Base-by-base conservation (phyloP, 306 rosid species). In the Leucaena leucocephala region DNA sequence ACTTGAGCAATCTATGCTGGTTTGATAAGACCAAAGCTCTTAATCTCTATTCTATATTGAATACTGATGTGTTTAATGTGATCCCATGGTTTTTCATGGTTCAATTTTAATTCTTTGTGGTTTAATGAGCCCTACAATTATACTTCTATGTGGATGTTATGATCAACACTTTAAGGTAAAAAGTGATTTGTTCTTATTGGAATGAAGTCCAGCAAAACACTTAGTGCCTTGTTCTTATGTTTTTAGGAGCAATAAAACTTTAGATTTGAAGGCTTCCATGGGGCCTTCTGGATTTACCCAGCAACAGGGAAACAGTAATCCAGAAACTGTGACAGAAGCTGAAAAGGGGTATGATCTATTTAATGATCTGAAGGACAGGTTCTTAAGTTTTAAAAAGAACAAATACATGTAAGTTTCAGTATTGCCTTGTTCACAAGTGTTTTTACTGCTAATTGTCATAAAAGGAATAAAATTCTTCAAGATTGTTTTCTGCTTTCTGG, bases 311-410 rank as follows among this genome's bases (percentile, higher is more conserved):
- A 89, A 79, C 55, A 83, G 13, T 50, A 86, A 86, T 80, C 57
- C 72, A 73, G 84, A 83, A 81, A 76, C 81, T 45, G 68, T 75
- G 76, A 68, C 76, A 15, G 87, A 88, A 80, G 83, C 86, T 27
- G 89, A 87, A 68, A 77, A 85, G 40, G 84, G 79, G 6, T 43
- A 74, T 22, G 84, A 86, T 77, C 63, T 87, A 72, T 95, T 95
- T 80, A 78, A 90, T 79, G 87, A 73, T 57, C 76, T 95, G 85
- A 91, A 93, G 75, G 90, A 82, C 78, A 90, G 94, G 62, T 93
- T 95, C 83, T 80, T 93, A 7, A 83, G 83, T 84, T 95, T 95
- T 79, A 95, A 95, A 82, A 88, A 72, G 82, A 78, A 84, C n/a
- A 87, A 87, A 75, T 95, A 91, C 74, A 39, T 84, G 99, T 95